These are phyloP conservation scores for Trametes sp. DNA, from an alignment of 1,284 basidiomycete genomes.

Conservation along the genomic window DNA sequence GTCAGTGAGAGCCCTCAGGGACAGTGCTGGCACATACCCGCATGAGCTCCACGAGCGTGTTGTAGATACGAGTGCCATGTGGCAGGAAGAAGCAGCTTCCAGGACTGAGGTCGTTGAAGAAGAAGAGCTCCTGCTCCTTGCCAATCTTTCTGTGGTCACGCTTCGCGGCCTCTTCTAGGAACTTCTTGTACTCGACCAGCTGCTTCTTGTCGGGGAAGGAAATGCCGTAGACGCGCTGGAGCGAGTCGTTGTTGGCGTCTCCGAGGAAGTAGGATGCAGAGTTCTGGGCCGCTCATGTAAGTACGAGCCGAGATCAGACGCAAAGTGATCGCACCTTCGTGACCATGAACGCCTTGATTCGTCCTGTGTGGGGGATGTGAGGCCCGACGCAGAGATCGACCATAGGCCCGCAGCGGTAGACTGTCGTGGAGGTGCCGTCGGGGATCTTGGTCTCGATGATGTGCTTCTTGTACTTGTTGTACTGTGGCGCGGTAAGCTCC, in stretches of 20 bases:
- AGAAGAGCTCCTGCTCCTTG: conserved; percentile 97
- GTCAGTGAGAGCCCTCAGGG: conserved; percentile 1
- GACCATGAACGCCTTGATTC: conserved; percentile 96
- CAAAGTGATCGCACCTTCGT: conserved; percentile 71
- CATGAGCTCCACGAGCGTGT: conserved; percentile 91
- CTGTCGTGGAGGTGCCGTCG: conserved; percentile 96
- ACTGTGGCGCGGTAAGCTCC: conserved; percentile 56
- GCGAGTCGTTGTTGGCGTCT: conserved; percentile 91
- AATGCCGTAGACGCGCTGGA: conserved; percentile 98
- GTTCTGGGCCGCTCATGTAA: conserved; percentile 61
- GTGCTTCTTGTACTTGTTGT: conserved; percentile 99
- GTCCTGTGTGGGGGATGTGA: conserved; percentile 97
- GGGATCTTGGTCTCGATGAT: conserved; percentile 97
- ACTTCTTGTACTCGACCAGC: conserved; percentile 94
- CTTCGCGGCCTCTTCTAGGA: conserved; percentile 96
- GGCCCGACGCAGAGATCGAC: conserved; percentile 98
- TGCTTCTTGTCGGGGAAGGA: conserved; percentile 99
- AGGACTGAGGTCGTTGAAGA: conserved; percentile 97
- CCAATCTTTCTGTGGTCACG: conserved; percentile 97
- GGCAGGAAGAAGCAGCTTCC: conserved; percentile 98
- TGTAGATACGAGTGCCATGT: conserved; percentile 97
- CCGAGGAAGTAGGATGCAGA: conserved; percentile 99
- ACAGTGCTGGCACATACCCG: conserved; percentile 60
- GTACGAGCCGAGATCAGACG: neutral
- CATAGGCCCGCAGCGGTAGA: conserved; percentile 99